Evolutionary conservation across 495 filamentous ascomycete species (phyloP).

Genomic region (Penicillium odoratum): DNA sequence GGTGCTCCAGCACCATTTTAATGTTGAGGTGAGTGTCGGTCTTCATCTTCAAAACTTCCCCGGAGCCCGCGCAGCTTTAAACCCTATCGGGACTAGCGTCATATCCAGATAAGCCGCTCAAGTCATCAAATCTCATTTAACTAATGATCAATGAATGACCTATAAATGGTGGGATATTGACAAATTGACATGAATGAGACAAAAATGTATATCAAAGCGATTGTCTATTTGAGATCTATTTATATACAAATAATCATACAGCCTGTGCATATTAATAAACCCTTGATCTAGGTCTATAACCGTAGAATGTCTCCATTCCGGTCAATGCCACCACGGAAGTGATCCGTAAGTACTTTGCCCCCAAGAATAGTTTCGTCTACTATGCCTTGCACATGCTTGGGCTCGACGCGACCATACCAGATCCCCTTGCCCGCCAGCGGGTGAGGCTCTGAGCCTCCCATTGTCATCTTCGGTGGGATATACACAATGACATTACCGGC

Average conservation of each 20-base stretch:
- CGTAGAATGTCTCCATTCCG: constrained; percentile 39
- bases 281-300: constrained; percentile 21
- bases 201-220: background rate
- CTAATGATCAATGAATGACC: no score
- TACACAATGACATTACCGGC: constrained; percentile 94
- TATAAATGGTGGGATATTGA: no score
- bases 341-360: constrained; percentile 71
- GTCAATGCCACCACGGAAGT: constrained; percentile 59
- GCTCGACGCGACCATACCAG: constrained; percentile 91
- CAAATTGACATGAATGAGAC: no score
- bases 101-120: background rate
- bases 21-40: constrained; percentile 3
- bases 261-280: background rate
- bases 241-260: constrained; percentile 1
- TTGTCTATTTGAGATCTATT: constrained; percentile 5
- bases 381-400: constrained; percentile 82
- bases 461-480: constrained; percentile 60
- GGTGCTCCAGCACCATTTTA: background rate
- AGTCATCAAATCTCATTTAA: background rate
- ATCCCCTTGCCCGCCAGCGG: constrained; percentile 78
- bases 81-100: constrained; percentile 32
- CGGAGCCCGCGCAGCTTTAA: constrained; percentile 19
- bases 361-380: constrained; percentile 74
- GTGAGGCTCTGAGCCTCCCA: constrained; percentile 28
- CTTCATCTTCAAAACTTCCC: constrained; percentile 29